Evolutionary conservation across 352 stramenopile genomes (phyloP), one percentile per base, ranked within the genome.

Genomic region (Phytophthora lateralis): DNA sequence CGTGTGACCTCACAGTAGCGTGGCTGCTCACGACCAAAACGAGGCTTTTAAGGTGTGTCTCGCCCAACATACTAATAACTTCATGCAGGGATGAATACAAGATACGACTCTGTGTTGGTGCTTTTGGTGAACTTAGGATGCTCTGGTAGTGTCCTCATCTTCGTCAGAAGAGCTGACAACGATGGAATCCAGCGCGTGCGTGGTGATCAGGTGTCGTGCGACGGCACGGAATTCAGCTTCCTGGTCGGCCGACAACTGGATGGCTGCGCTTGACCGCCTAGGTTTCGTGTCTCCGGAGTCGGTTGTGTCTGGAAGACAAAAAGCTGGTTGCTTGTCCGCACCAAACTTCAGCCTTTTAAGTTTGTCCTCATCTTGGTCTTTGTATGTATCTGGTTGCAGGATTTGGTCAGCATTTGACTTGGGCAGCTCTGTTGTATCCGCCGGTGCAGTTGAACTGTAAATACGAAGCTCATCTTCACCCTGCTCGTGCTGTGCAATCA

Each of bases 141-240:
- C 0, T 20, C 14, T 21, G 38, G 38, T 18, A 14, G 38, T 26
- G 38, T 20, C 14, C 0, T 53, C 38, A 11, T 78, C 62, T 39
- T 75, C 69, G 34, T 81, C 64, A 0, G 73, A 66, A 6, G 70
- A 82, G 43, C 72, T 78, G 9, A 78, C 41, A 1, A 65, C 42
- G 38, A 80, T 48, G 0, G 26, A 50, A 18, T 75, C 60, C 0
- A 84, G 53, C 14, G 62, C 60, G 10, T 54, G 49, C 9, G 63
- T 69, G 4, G 52, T 18, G 26, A 79, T 72, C 10, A 87, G 35
- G 30, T 66, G 61, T 0, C 67, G 65, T 3, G 68, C 73, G 2
- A 87, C 69, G 15, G 61, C 63, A 30, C 71, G 57, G 46, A 85
- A 87, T n/a, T 78, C 66, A 1, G 42, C 41, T 43, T 88, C 75